Conservation (phyloP, 352 stramenopile genomes). For the Phytopythium helicoides region DNA sequence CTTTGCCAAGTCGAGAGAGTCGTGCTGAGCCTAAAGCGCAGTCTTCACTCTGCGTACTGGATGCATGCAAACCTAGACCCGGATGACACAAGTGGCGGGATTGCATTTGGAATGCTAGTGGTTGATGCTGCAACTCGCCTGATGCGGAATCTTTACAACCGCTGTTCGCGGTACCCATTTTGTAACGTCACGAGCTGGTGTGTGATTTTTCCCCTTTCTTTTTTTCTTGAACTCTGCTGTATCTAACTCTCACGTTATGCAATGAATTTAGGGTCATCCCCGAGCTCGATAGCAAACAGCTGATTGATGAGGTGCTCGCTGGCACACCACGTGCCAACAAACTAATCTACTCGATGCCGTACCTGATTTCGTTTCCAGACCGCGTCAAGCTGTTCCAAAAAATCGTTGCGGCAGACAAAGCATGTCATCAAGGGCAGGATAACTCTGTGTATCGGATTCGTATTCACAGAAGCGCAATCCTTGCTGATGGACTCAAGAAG, state of each 20-base stretch:
- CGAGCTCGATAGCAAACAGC: slow-evolving; percentile 48
- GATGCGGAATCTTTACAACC: slow-evolving; percentile 63
- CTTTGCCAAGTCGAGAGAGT: slow-evolving; percentile 68
- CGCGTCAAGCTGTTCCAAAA: slow-evolving; percentile 70
- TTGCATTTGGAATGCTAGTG: slow-evolving; percentile 55
- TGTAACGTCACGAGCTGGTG: slow-evolving; percentile 77
- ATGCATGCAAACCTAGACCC: slow-evolving; percentile 27
- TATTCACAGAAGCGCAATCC: slow-evolving; percentile 67
- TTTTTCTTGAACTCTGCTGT: background rate
- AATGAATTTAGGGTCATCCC: slow-evolving; percentile 43
- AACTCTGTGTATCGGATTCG: slow-evolving; percentile 51
- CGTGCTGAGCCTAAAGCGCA: slow-evolving; percentile 51
- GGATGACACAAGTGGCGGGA: slow-evolving; percentile 13
- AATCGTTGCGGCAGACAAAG: slow-evolving; percentile 53
- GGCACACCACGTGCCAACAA: slow-evolving; percentile 56
- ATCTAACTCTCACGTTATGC: too few species aligned
- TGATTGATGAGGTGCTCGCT: slow-evolving; percentile 55
- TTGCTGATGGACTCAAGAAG: slow-evolving; percentile 86
- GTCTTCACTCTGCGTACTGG: slow-evolving; percentile 60
- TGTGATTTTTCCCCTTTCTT: slow-evolving; percentile 6
- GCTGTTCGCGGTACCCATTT: slow-evolving; percentile 65
- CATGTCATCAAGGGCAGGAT: slow-evolving; percentile 41
- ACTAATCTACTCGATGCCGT: slow-evolving; percentile 73
- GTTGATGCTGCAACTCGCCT: slow-evolving; percentile 55
- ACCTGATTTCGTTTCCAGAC: slow-evolving; percentile 65